Base-by-base conservation (phyloP, 306 rosid species). In the Lablab purpureus region DNA sequence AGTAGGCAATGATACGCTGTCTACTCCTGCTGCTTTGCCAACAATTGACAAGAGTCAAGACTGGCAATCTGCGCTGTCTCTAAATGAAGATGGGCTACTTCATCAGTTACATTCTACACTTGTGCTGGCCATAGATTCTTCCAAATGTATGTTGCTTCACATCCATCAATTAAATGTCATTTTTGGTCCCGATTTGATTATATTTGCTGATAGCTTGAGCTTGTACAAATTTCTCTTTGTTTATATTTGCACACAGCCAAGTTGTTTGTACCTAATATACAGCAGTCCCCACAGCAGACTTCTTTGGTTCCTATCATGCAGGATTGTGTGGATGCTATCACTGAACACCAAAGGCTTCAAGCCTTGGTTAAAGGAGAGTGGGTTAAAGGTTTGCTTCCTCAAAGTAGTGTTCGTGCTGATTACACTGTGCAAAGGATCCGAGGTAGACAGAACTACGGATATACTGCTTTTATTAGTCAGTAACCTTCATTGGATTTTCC, bases 281-380 rank as follows among this genome's bases (percentile, higher is more conserved):
- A 88, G 72, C 97, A 83, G 51, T 82, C 86, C 45, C 89, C 86
- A 37, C 97, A 86, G 85, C 99, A 91, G 87, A 87, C 85, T 22
- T 27, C 86, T 17, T 27, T 83, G 80, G 82, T 90, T 80, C 90
- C 92, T 19, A 18, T 77, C 64, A 91, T 95, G 98, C 94, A 95
- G 82, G 90, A 92, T 46, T 92, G 97, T 87, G 87, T 95, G 47
- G 88, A 92, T 85, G 92, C 91, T 36, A 87, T 95, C 78, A 81
- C 91, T 65, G 97, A 95, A 84, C 94, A 95, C 89, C 97, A 91
- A 87, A 95, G 87, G 81, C 99, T 95, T 64, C 92, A 84, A 81
- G 90, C 90, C 3, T 83, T 95, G 91, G 90, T 95, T 91, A 95
- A 91, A 90, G 98, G 99, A 77, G 97, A 92, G 88, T 91, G 93